Base-by-base conservation (phyloP, 352 stramenopile genomes). In the Elongisporangium prolatum region DNA sequence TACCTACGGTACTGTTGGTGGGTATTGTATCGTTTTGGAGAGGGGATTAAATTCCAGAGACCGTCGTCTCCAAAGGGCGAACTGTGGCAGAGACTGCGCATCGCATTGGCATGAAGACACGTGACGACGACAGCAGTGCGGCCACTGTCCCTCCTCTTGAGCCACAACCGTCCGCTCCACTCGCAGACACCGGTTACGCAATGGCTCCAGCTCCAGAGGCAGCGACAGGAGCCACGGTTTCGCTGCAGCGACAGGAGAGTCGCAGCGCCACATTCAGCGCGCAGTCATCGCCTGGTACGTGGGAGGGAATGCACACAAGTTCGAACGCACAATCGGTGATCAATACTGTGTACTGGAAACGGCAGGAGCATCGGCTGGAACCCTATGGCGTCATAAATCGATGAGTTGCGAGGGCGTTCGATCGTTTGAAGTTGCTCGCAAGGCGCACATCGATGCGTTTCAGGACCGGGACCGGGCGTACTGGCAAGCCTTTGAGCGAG, bases 401-500 rank as follows among this genome's bases (percentile, higher is more conserved):
- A 64, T 78, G 20, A 86, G 79, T 47, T 86, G 74, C 59, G 81
- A 85, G 24, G 57, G 57, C 20, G 40, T 93, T n/a, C 79, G 81
- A 21, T 68, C 74, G 48, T 93, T 93, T 52, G 84, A 93, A 51
- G 63, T 68, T 13, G 60, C 69, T 21, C 80, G 84, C 47, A 87
- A 80, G 57, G 64, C 70, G 17, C 81, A 89, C 59, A 88, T 93
- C 64, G 84, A 93, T 62, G 72, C 67, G 16, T 85, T 78, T 38
- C 84, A 89, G 59, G 64, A 77, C 20, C 71, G 75, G 34, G 84
- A 93, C 56, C 79, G 79, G 49, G 59, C 58, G 28, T 93, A 93
- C 59, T 93, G 84, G 84, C 81, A 77, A 20, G 65, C 77, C n/a
- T 93, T 93, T 64, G 79, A 89, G 65, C 72, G 77, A 38, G 84